Percentiles rank a stretch among this genome's conserved stretches.
phyloP scores from a whole-genome alignment of 1,139 yeast species.

The Hanseniaspora uvarum region DNA sequence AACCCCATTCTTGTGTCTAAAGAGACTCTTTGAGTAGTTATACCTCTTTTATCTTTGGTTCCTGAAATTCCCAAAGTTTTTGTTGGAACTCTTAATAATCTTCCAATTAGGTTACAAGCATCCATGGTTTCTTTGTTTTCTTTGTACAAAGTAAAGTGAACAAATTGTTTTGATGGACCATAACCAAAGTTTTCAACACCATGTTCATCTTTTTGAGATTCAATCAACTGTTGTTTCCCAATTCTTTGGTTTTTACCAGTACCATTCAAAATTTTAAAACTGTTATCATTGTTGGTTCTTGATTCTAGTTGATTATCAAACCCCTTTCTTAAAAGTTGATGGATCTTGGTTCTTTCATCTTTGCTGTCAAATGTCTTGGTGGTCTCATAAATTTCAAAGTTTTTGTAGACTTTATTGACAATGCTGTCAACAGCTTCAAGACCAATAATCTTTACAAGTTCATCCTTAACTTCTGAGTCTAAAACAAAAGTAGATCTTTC shows the following conservation, averaged over 20 bases:
- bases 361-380: slow-evolving; percentile 54
- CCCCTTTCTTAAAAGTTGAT: slow-evolving; percentile 61
- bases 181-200: slow-evolving; percentile 42
- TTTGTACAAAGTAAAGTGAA: slow-evolving; percentile 76
- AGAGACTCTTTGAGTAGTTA: slow-evolving; percentile 77
- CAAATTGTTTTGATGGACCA: slow-evolving; percentile 57
- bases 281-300: slow-evolving; percentile 58
- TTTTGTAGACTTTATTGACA: slow-evolving; percentile 48
- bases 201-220: slow-evolving; percentile 42
- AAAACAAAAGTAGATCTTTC: slow-evolving; percentile 38
- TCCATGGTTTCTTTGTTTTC: slow-evolving; percentile 98
- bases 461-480: slow-evolving; percentile 37
- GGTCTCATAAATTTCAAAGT: slow-evolving; percentile 54
- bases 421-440: slow-evolving; percentile 43
- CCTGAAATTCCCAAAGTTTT: slow-evolving; percentile 76
- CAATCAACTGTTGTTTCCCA: slow-evolving; percentile 33
- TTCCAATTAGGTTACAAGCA: slow-evolving; percentile 64
- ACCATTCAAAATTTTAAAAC: slow-evolving; percentile 46
- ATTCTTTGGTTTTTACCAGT: slow-evolving; percentile 36
- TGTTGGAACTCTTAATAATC: slow-evolving; percentile 61
- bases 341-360: slow-evolving; percentile 61
- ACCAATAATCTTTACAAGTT: slow-evolving; percentile 48
- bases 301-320: slow-evolving; percentile 72
- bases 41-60: slow-evolving; percentile 93
- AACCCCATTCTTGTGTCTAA: slow-evolving; percentile 54